Evolutionary conservation across 352 stramenopile species (phyloP), one percentile per base, ranked within the genome.

Genomic region (Aphanomyces invadans): DNA sequence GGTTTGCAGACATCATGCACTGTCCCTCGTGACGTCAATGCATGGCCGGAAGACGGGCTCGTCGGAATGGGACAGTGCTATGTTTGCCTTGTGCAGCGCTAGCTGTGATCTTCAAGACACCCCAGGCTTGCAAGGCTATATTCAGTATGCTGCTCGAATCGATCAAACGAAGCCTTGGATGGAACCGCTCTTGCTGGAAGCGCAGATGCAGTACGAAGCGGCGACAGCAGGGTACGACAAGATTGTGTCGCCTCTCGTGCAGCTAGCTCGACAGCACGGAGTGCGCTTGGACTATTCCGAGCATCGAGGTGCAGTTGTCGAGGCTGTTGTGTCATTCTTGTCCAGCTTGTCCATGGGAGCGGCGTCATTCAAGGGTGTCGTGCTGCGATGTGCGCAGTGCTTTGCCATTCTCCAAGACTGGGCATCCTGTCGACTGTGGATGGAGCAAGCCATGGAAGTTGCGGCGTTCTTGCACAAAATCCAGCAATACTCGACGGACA

Each of bases 161-260:
- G 71, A 15, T 55, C 71, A 26, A 49, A 51, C 75, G 25, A 83
- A 87, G 25, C 69, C 63, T 19, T 83, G 80, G 76, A 33, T 85
- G 44, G 55, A 59, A 42, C 69, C 74, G 12, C 26, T 82, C 33
- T 72, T 73, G 25, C 71, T 78, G 26, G 76, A 84, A 51, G 68
- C 82, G 36, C 73, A 83, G 59, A 79, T 87, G 73, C 69, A 73
- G 56, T 89, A 88, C 46, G 82, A 91, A 83, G 81, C 84, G 33
- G 79, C 86, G 28, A 68, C 71, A 10, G 56, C 51, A 32, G 71
- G 74, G 60, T 90, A 86, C 54, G 73, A 81, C 62, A 59, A 55
- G 10, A 36, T 60, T 9, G 32, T 86, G 51, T 44, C 85, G 28
- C 69, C 70, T 48, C 71, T 72, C n/a, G 53, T 83, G 19, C 10